Evolutionary conservation across 352 stramenopile species (phyloP), one percentile per base, ranked within the genome.

Genomic region (Phytophthora constricta): DNA sequence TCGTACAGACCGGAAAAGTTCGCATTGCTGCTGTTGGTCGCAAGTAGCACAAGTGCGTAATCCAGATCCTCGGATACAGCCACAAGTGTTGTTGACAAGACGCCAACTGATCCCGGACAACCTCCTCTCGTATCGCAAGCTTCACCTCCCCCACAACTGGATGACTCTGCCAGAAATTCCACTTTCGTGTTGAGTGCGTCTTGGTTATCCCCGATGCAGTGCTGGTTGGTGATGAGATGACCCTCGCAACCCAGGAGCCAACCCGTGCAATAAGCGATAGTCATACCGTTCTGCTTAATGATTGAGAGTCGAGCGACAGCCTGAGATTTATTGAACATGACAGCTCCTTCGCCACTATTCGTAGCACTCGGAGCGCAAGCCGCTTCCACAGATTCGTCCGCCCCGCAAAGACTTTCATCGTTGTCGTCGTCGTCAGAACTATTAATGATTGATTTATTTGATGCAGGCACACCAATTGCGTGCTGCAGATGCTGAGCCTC

Each of bases 211-310:
- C 73, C 41, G 19, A 94, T 91, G 53, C 86, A 94, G 60, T 94
- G 86, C 50, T 94, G 70, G 73, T 94, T 94, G 13, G 86, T 94
- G 56, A 94, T 67, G 53, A 94, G 43, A 62, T 94, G 84, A 14
- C 84, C 86, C 13, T 90, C 82, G 58, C 84, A 91, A n/a, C 86
- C 86, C 0, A 94, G 42, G 3, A 94, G 34, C 45, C 81, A 94
- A 13, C 84, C 86, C 22, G 86, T 92, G 66, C 86, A 94, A 39
- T 76, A 94, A 9, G 82, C 82, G 22, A 86, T 65, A 48, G 76
- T 64, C 68, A 90, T 76, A 25, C 72, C 78, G 45, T 83, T 87
- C 53, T 89, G 68, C 48, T 89, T 89, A 60, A 79, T 71, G 42
- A 91, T 92, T 23, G 74, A 86, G 17, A 94, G 70, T 8, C 86